Percentiles rank a stretch among this genome's conserved stretches.
Evolutionary conservation across 805 yeast species (phyloP).

Genomic region (Kodamaea leandrae): DNA sequence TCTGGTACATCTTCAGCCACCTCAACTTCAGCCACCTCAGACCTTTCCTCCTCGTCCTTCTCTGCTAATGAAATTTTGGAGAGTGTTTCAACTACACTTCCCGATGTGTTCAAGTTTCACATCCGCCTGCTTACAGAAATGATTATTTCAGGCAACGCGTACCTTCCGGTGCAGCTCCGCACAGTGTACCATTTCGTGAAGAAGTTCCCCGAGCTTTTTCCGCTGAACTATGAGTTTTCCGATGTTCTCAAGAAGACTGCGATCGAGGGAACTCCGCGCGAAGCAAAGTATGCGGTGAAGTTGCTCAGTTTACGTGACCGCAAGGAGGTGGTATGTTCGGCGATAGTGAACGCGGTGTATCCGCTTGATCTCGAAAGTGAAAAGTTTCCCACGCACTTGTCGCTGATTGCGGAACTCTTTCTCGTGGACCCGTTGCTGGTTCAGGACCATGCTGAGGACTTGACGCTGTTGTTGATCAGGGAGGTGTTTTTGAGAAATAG

Average conservation of each 20-base stretch:
- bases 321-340: constrained; percentile 38
- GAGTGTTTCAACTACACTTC: constrained; percentile 56
- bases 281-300: constrained; percentile 64
- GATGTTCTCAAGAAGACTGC: constrained; percentile 48
- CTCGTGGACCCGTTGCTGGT: constrained; percentile 45
- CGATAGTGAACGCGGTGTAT: constrained; percentile 42
- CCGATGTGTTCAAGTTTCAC: constrained; percentile 63
- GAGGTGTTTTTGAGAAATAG: constrained; percentile 58
- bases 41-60: constrained; percentile 26
- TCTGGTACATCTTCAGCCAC: too few relatives aligned
- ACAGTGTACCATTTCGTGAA: constrained; percentile 59
- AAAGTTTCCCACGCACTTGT: constrained; percentile 52
- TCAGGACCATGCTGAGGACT: constrained; percentile 53
- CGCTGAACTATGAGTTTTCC: constrained; percentile 43
- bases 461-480: constrained; percentile 60
- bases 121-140: constrained; percentile 46
- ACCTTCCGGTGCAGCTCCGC: constrained; percentile 38
- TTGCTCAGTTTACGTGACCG: constrained; percentile 49
- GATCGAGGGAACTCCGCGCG: constrained; percentile 51
- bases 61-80: constrained; percentile 55
- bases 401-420: constrained; percentile 60
- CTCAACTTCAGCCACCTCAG: too few relatives aligned
- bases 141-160: constrained; percentile 17
- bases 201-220: constrained; percentile 47
- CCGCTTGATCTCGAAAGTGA: constrained; percentile 46